Percentiles rank a stretch among this genome's conserved stretches.
Conservation (phyloP, 2,329 filamentous ascomycete genomes). For the Colletotrichum cereale region DNA sequence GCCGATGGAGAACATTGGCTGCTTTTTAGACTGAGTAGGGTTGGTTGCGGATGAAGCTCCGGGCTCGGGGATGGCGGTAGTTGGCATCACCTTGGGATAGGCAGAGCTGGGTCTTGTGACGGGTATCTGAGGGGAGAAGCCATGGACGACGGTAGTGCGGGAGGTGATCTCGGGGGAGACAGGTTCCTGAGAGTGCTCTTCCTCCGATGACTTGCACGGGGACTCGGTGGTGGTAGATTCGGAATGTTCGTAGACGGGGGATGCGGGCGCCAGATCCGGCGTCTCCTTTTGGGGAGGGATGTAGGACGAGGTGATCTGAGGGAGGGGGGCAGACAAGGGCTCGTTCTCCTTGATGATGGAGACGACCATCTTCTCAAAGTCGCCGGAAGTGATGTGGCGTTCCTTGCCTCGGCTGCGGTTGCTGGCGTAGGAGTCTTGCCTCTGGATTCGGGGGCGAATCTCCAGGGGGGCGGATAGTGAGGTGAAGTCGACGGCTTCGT, state of each 20-base stretch:
- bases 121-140: slow-evolving; percentile 82
- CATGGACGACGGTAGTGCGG: slow-evolving; percentile 78
- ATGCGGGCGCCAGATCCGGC: slow-evolving; percentile 45
- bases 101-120: slow-evolving; percentile 59
- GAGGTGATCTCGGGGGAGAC: slow-evolving; percentile 64
- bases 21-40: slow-evolving; percentile 76
- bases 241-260: slow-evolving; percentile 53
- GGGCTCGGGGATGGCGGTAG: slow-evolving; percentile 73
- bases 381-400: slow-evolving; percentile 91
- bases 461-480: slow-evolving; percentile 68
- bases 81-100: slow-evolving; percentile 62
- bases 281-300: slow-evolving; percentile 62
- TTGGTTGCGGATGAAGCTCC: slow-evolving; percentile 70
- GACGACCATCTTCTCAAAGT: slow-evolving; percentile 93
- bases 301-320: slow-evolving; percentile 54
- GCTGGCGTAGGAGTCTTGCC: slow-evolving; percentile 78
- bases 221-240: slow-evolving; percentile 60
- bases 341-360: slow-evolving; percentile 92
- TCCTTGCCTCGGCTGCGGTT: slow-evolving; percentile 80
- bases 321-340: slow-evolving; percentile 69
- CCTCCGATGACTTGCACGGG: slow-evolving; percentile 73
- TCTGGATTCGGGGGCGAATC: slow-evolving; percentile 74
- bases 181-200: slow-evolving; percentile 57
- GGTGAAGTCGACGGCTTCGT: slow-evolving; percentile 72
- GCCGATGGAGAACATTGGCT: slow-evolving; percentile 78